Conservation (phyloP, 768 basidiomycete genomes). For the Auricularia cornea region DNA sequence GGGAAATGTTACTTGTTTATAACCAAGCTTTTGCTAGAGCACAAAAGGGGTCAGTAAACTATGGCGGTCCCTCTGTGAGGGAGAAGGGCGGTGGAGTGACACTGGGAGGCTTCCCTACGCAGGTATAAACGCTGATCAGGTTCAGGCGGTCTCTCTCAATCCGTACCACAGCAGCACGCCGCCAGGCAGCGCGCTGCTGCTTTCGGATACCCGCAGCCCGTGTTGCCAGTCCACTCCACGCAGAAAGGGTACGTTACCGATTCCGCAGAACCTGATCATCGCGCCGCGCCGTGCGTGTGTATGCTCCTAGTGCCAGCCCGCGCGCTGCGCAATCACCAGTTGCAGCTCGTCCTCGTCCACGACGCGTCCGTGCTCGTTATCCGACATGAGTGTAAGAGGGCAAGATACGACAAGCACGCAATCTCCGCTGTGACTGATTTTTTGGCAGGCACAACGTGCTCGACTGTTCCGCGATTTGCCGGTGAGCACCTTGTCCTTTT, state of each 20-base stretch:
- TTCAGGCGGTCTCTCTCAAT: slow-evolving; percentile 98
- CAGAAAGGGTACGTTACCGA: slow-evolving; percentile 69
- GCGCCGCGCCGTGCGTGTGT: slow-evolving; percentile 23
- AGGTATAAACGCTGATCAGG: slow-evolving; percentile 97
- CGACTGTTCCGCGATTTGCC: too few relatives aligned
- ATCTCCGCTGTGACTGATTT: too few relatives aligned
- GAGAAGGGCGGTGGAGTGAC: slow-evolving; percentile 40
- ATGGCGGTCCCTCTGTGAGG: slow-evolving; percentile 33
- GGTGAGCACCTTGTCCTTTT: too few relatives aligned
- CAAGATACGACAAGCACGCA: too few relatives aligned
- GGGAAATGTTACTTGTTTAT: slow-evolving; percentile 54
- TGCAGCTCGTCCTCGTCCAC: slow-evolving; percentile 44
- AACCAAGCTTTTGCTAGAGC: slow-evolving; percentile 61
- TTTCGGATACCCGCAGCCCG: slow-evolving; percentile 77
- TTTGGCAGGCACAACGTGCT: too few relatives aligned
- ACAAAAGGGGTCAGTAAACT: slow-evolving; percentile 42
- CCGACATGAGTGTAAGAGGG: neutral
- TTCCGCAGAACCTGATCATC: slow-evolving; percentile 30
- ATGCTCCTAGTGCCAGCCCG: slow-evolving; percentile 8
- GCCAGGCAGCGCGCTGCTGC: slow-evolving; percentile 9
- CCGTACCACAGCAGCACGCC: too few relatives aligned
- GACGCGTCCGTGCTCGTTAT: slow-evolving; percentile 1
- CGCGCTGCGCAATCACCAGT: slow-evolving; percentile 37
- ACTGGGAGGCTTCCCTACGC: slow-evolving; percentile 93
- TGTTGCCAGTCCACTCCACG: slow-evolving; percentile 52